phyloP scores from a whole-genome alignment of 345 rosid genomes.

The Hibiscus syriacus region DNA sequence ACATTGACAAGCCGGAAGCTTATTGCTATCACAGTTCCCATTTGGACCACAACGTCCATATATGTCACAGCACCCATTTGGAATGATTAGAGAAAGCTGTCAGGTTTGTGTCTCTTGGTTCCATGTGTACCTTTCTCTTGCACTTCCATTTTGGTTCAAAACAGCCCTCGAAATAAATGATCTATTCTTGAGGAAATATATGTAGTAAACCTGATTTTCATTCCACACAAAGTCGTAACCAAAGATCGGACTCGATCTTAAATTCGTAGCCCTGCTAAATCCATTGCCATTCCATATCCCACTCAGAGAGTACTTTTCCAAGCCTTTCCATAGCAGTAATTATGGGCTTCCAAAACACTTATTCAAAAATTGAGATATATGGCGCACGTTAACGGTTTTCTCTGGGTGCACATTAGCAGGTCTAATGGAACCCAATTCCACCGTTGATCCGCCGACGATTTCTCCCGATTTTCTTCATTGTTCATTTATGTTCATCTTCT shows the following conservation, averaged over 20 bases:
- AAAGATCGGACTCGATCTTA: background rate
- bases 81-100: background rate
- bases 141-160: background rate
- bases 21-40: constrained; percentile 28
- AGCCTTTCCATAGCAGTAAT: background rate
- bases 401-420: no score
- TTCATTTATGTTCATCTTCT: no score
- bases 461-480: no score
- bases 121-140: background rate
- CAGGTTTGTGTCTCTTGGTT: background rate
- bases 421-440: no score
- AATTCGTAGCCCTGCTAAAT: constrained; percentile 25
- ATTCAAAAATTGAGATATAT: no score
- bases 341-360: constrained; percentile 5
- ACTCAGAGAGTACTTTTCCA: background rate
- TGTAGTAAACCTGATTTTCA: constrained; percentile 24
- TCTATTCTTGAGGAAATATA: constrained; percentile 11
- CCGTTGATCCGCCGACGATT: no score
- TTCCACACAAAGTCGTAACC: constrained; percentile 24
- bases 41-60: constrained; percentile 26
- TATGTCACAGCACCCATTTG: background rate
- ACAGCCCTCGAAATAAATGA: background rate
- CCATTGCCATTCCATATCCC: constrained; percentile 50
- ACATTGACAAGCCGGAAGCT: constrained; percentile 32
- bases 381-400: no score